Conservation (phyloP, 805 yeast genomes). For the Millerozyma miso region DNA sequence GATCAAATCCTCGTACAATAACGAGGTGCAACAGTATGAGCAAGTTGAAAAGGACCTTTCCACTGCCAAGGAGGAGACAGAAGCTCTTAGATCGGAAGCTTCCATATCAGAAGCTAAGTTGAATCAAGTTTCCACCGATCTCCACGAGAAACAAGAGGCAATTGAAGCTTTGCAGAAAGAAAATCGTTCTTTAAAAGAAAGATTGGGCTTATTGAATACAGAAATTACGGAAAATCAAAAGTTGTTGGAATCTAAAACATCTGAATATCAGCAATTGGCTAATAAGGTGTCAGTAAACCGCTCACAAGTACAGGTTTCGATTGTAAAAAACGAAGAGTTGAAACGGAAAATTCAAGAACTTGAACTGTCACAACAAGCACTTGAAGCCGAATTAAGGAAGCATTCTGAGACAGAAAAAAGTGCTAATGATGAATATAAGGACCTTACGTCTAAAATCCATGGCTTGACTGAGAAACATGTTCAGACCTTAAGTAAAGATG, state of each 20-base stretch:
- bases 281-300: conserved; percentile 62
- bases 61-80: conserved; percentile 63
- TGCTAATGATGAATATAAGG: not conserved
- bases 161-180: conserved; percentile 67
- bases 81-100: conserved; percentile 64
- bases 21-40: conserved; percentile 71
- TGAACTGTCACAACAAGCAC: conserved; percentile 17
- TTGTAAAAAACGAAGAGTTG: conserved; percentile 43
- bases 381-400: conserved; percentile 20
- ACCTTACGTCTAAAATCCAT: not conserved
- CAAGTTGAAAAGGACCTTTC: conserved; percentile 62
- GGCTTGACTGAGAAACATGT: not conserved
- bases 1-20: conserved; percentile 68
- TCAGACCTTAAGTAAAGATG: conserved; percentile 1
- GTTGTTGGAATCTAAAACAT: conserved; percentile 48
- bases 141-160: conserved; percentile 55
- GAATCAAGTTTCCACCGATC: conserved; percentile 63
- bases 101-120: conserved; percentile 74
- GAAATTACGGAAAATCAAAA: conserved; percentile 58
- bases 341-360: conserved; percentile 24
- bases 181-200: conserved; percentile 63
- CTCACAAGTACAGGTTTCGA: conserved; percentile 65
- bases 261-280: conserved; percentile 56
- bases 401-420: not conserved
- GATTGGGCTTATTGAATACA: conserved; percentile 60